A percentile compares a stretch with the other conserved stretches of the same genome.
These are phyloP conservation scores for Pyrenochaeta sp. DNA, from an alignment of 2,329 filamentous ascomycete genomes.

Conservation along the genomic window DNA sequence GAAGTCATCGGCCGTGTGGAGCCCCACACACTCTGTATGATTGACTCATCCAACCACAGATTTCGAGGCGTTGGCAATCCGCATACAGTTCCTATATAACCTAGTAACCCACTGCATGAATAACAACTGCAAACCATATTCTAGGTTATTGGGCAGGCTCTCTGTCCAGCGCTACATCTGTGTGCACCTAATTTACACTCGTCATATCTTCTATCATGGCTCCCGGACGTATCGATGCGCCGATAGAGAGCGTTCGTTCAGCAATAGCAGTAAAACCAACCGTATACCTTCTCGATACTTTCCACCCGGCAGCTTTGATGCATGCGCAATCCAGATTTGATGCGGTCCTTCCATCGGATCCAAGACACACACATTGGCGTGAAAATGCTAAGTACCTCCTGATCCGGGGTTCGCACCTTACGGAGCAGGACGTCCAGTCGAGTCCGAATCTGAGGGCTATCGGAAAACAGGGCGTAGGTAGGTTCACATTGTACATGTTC, in stretches of 20 bases:
- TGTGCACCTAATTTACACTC: too few relatives aligned
- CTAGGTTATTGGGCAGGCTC: too few relatives aligned
- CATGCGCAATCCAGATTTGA: slow-evolving; percentile 52
- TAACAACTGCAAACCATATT: too few relatives aligned
- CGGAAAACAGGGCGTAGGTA: slow-evolving; percentile 59
- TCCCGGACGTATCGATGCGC: slow-evolving; percentile 14
- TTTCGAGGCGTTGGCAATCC: too few relatives aligned
- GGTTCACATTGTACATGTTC: too few relatives aligned
- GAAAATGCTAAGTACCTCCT: slow-evolving; percentile 53
- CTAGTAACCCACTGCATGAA: too few relatives aligned
- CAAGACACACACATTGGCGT: slow-evolving; percentile 51
- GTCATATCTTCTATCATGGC: slow-evolving; percentile 10
- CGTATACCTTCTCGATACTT: slow-evolving; percentile 53
- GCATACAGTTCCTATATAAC: too few relatives aligned
- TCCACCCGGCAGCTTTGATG: slow-evolving; percentile 48
- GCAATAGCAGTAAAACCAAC: slow-evolving; percentile 39
- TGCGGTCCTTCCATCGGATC: slow-evolving; percentile 47
- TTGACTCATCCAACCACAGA: too few relatives aligned
- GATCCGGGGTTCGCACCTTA: slow-evolving; percentile 49
- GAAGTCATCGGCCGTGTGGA: too few relatives aligned
- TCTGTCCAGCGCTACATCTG: too few relatives aligned
- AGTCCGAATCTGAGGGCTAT: slow-evolving; percentile 53
- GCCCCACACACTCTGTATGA: too few relatives aligned
- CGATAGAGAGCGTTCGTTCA: neutral
- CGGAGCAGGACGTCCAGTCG: slow-evolving; percentile 50